These are phyloP conservation scores for Thozetella sp. DNA, from an alignment of 495 filamentous ascomycete genomes.

Conservation along the genomic window DNA sequence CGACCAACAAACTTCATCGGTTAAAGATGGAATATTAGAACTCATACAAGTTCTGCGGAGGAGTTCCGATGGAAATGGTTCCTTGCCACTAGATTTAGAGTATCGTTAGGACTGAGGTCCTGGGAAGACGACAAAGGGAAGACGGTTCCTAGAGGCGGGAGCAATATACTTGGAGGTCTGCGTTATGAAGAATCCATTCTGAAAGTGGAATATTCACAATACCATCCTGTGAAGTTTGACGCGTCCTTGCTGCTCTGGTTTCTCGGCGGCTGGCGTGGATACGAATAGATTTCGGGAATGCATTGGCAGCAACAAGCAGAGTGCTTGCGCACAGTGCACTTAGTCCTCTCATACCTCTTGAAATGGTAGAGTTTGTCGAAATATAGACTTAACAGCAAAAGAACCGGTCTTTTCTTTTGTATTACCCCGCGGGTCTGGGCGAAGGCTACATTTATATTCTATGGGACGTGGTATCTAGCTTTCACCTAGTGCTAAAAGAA, in stretches of 20 bases:
- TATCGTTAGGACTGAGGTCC: not conserved
- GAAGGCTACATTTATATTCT: not conserved
- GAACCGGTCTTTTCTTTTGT: not conserved
- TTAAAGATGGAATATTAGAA: not conserved
- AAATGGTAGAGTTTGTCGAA: not conserved
- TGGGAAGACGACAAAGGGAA: not conserved
- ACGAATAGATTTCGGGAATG: not conserved
- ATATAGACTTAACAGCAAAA: not conserved
- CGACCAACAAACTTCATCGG: not conserved
- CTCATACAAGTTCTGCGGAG: constrained; percentile 8
- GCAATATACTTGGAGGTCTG: not conserved
- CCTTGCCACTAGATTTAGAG: constrained; percentile 6
- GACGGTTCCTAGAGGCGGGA: not conserved
- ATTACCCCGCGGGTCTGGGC: not conserved
- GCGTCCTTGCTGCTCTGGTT: not conserved
- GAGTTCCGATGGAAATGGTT: constrained; percentile 7
- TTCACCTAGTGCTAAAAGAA: too few species aligned
- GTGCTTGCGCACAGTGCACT: not conserved
- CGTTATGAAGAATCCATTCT: not conserved
- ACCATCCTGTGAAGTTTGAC: not conserved
- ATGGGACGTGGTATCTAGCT: not conserved
- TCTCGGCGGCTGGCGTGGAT: not conserved
- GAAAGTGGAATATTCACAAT: not conserved
- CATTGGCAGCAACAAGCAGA: not conserved
- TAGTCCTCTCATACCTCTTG: not conserved